A percentile compares a stretch with the other conserved stretches of the same genome.
These are phyloP conservation scores for Aethionema arabicum DNA, from an alignment of 345 rosid genomes.

Conservation along the genomic window DNA sequence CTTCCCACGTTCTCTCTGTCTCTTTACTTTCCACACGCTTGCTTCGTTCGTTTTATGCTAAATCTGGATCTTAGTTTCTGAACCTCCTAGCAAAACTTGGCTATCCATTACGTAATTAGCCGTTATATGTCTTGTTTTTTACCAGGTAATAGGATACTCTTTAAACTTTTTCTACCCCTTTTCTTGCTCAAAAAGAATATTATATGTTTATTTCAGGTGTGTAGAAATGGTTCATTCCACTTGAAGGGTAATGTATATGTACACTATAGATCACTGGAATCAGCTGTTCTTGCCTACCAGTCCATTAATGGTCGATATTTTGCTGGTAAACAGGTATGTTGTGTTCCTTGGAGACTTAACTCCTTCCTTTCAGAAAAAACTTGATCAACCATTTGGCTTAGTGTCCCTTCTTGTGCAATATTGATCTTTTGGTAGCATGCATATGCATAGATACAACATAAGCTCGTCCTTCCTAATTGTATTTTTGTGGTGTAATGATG, in stretches of 20 bases:
- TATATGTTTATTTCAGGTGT: constrained; percentile 51
- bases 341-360: constrained; percentile 6
- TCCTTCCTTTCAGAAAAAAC: constrained; percentile 6
- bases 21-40: neutral
- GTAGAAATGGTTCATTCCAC: constrained; percentile 88
- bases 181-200: constrained; percentile 17
- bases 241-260: constrained; percentile 91
- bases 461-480: neutral
- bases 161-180: constrained; percentile 9
- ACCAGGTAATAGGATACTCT: neutral
- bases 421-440: neutral
- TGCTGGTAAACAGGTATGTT: constrained; percentile 90
- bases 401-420: neutral
- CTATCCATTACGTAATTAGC: constrained; percentile 11
- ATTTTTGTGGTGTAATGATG: constrained; percentile 1
- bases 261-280: constrained; percentile 78
- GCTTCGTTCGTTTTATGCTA: neutral
- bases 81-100: constrained; percentile 19
- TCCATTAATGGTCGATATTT: constrained; percentile 81
- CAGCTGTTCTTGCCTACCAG: constrained; percentile 65
- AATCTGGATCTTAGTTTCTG: constrained; percentile 1
- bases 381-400: neutral
- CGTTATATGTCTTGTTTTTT: constrained; percentile 24
- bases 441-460: neutral
- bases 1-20: neutral